These are phyloP conservation scores for Neckera pumila DNA, from an alignment of 225 moss, liverwort and hornwort species.

Conservation along the genomic window DNA sequence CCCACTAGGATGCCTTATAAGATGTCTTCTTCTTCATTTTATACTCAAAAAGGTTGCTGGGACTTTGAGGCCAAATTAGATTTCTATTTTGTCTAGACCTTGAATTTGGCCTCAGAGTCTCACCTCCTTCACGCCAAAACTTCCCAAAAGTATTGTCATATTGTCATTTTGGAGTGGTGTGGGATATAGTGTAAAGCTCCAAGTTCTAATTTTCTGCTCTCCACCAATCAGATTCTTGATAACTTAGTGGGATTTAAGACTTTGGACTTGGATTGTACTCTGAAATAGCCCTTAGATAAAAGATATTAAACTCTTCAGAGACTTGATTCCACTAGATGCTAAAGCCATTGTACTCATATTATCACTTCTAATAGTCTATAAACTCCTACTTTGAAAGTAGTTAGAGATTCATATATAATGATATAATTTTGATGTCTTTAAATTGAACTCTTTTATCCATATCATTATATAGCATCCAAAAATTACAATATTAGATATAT, in stretches of 20 bases:
- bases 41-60: neutral
- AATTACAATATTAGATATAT: neutral
- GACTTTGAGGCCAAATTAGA: rapidly evolving
- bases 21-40: neutral
- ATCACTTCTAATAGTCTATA: neutral
- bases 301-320: neutral
- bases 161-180: neutral
- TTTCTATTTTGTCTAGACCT: neutral
- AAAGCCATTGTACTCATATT: too few relatives aligned
- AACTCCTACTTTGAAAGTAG: neutral
- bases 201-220: neutral
- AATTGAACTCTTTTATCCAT: neutral
- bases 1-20: neutral
- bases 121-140: rapidly evolving
- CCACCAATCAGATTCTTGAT: rapidly evolving
- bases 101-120: neutral
- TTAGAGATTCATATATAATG: neutral
- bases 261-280: rapidly evolving
- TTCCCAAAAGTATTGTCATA: neutral
- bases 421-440: neutral
- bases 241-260: neutral
- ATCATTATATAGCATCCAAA: neutral
- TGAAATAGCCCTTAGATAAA: neutral
- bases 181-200: neutral
- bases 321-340: too few relatives aligned